These are phyloP conservation scores for Westerdykella aurantiaca DNA, from an alignment of 2,329 filamentous ascomycete species.

Conservation along the genomic window DNA sequence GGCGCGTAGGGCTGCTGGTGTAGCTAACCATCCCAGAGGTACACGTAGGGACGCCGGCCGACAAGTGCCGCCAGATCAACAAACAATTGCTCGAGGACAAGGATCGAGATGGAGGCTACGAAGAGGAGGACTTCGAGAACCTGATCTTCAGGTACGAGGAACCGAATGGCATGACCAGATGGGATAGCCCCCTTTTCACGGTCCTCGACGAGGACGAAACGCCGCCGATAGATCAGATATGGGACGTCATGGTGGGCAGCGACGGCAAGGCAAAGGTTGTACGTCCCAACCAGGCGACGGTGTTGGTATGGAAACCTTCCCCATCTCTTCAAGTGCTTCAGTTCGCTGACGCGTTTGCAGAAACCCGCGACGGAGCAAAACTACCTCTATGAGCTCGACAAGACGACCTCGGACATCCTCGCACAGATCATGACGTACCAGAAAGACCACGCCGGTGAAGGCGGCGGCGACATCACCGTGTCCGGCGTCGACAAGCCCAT, in stretches of 20 bases:
- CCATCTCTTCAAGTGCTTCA: not conserved
- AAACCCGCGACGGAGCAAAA: conserved; percentile 60
- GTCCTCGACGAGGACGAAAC: conserved; percentile 69
- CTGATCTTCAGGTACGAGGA: conserved; percentile 79
- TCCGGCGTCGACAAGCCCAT: conserved; percentile 53
- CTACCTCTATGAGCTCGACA: conserved; percentile 75
- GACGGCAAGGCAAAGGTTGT: conserved; percentile 61
- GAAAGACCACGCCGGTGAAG: conserved; percentile 57
- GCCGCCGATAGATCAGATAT: conserved; percentile 63
- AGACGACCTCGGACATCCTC: conserved; percentile 70
- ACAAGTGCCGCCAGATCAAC: conserved; percentile 57
- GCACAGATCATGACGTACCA: conserved; percentile 64
- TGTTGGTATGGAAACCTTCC: conserved; percentile 44
- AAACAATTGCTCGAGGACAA: conserved; percentile 44
- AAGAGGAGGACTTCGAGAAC: conserved; percentile 65
- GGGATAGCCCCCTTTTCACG: conserved; percentile 79
- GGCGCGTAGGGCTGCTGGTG: not conserved
- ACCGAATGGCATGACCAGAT: conserved; percentile 76
- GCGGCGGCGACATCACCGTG: conserved; percentile 54
- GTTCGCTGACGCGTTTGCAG: conserved; percentile 16
- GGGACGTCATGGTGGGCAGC: conserved; percentile 61
- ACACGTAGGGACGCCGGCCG: conserved; percentile 53
- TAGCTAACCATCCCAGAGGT: conserved; percentile 43
- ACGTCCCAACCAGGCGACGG: conserved; percentile 68
- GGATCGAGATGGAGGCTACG: conserved; percentile 44